A percentile compares a stretch with the other conserved stretches of the same genome.
These are phyloP conservation scores for Leccinum obscurum DNA, from an alignment of 768 basidiomycete genomes.

Conservation along the genomic window DNA sequence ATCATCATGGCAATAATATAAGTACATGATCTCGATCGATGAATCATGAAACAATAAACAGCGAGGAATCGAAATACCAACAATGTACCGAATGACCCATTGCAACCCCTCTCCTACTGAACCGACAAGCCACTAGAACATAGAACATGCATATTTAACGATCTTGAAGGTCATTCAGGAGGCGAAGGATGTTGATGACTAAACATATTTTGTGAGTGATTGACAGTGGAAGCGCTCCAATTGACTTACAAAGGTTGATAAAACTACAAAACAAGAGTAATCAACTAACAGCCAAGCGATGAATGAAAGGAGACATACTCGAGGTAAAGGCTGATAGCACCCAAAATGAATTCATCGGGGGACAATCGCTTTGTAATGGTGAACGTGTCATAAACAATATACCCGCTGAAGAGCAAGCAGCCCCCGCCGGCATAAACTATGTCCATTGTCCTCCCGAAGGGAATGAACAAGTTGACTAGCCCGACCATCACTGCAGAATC, in stretches of 20 bases:
- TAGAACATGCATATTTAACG: slow-evolving; percentile 24
- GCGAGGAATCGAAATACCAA: background rate
- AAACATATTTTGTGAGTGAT: slow-evolving; percentile 4
- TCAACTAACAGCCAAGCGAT: slow-evolving; percentile 13
- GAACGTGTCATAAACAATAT: slow-evolving; percentile 90
- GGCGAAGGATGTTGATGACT: slow-evolving; percentile 86
- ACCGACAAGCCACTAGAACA: background rate
- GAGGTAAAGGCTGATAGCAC: slow-evolving; percentile 89
- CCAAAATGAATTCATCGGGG: slow-evolving; percentile 93
- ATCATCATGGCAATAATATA: slow-evolving; percentile 19
- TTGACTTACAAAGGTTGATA: slow-evolving; percentile 77
- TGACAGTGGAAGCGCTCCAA: background rate
- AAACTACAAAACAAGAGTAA: slow-evolving; percentile 49
- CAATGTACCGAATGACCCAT: background rate
- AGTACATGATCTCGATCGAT: slow-evolving; percentile 5
- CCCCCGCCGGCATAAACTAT: slow-evolving; percentile 77
- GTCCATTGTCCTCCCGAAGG: slow-evolving; percentile 81
- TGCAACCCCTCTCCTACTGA: background rate
- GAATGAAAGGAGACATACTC: slow-evolving; percentile 55
- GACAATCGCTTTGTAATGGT: slow-evolving; percentile 84
- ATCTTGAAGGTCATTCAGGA: slow-evolving; percentile 60
- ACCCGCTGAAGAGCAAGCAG: slow-evolving; percentile 84
- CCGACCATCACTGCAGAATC: slow-evolving; percentile 66
- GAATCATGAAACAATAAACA: slow-evolving; percentile 12
- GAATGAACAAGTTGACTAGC: slow-evolving; percentile 81